Evolutionary conservation across 768 basidiomycete species (phyloP).

Genomic region (Termitomyces sp.): DNA sequence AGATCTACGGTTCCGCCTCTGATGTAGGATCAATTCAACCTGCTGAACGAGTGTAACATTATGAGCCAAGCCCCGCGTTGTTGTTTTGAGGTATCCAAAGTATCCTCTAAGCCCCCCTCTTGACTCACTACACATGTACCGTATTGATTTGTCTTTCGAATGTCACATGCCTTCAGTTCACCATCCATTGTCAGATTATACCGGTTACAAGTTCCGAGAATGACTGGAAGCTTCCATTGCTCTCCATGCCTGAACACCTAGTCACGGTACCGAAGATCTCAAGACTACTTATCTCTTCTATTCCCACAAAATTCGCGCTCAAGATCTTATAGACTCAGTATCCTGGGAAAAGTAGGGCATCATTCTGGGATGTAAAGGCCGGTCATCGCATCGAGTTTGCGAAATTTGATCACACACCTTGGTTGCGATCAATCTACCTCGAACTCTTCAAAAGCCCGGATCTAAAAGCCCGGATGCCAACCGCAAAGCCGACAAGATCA

Average conservation of each 20-base stretch:
- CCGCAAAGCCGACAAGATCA: neutral
- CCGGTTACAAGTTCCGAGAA: neutral
- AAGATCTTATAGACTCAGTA: neutral
- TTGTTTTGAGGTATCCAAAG: neutral
- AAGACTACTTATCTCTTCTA: neutral
- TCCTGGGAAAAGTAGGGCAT: neutral
- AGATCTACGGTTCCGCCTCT: neutral
- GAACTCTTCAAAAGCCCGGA: neutral
- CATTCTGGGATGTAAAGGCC: neutral
- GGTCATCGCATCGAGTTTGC: neutral
- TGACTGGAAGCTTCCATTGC: neutral
- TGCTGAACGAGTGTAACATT: neutral
- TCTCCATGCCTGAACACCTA: neutral
- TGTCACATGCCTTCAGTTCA: neutral
- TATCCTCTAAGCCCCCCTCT: neutral
- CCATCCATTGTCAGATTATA: no score
- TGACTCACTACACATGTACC: neutral
- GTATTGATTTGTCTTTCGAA: neutral
- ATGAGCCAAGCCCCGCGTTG: neutral
- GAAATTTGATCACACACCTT: neutral
- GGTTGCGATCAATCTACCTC: neutral
- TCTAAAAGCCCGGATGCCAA: neutral
- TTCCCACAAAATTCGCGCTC: neutral
- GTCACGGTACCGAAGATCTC: neutral
- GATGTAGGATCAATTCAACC: no score